Percentiles rank a stretch among this genome's conserved stretches.
These are phyloP conservation scores for Scheffersomyces coipomensis DNA, from an alignment of 805 yeast genomes.

Conservation along the genomic window DNA sequence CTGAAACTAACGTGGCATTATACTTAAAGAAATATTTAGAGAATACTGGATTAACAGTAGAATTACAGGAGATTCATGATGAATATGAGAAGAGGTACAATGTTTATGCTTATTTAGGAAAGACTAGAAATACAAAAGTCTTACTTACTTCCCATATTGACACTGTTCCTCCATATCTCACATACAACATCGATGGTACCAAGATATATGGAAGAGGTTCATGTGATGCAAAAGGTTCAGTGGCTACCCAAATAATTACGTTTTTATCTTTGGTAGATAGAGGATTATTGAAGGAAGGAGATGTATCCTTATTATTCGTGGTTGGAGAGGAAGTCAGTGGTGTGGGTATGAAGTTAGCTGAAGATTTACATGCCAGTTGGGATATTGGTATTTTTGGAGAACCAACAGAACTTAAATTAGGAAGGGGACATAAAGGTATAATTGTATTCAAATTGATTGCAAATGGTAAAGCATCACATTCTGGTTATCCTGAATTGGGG, in stretches of 20 bases:
- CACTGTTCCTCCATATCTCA: constrained; percentile 68
- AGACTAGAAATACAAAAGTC: constrained; percentile 43
- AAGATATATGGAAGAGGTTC: constrained; percentile 65
- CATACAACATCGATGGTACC: constrained; percentile 47
- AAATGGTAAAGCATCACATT: constrained; percentile 61
- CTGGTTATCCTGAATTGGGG: constrained; percentile 72
- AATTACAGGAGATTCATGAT: constrained; percentile 33
- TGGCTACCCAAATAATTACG: constrained; percentile 61
- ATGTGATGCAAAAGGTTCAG: constrained; percentile 70
- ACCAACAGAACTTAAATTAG: constrained; percentile 69
- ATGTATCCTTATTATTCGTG: constrained; percentile 57
- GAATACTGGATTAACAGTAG: constrained; percentile 51
- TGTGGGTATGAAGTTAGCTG: constrained; percentile 54
- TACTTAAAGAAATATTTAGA: constrained; percentile 40
- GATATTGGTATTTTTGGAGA: constrained; percentile 68
- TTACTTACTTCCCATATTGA: constrained; percentile 66
- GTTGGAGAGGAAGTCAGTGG: constrained; percentile 76
- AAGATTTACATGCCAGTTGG: constrained; percentile 46
- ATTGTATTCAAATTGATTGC: constrained; percentile 41
- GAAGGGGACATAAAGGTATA: constrained; percentile 69
- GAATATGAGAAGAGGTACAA: constrained; percentile 36
- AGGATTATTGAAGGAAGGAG: constrained; percentile 47
- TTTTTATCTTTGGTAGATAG: constrained; percentile 43
- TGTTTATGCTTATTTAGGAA: constrained; percentile 56
- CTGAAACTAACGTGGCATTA: constrained; percentile 32